Conservation (phyloP, 345 rosid species). For the Pelargonium nanum region DNA sequence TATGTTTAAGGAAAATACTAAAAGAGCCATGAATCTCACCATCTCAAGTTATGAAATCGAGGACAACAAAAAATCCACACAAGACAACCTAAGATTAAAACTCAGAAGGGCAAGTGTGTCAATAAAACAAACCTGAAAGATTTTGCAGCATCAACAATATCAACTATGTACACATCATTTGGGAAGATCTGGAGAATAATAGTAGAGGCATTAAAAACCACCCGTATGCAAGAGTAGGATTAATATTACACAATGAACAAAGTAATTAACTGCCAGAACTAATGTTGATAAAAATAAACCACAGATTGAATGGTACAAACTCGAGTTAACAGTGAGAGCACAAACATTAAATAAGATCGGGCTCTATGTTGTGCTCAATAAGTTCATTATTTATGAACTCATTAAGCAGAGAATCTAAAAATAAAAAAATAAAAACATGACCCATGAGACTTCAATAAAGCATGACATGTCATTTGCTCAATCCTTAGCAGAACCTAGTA, state of each 20-base stretch:
- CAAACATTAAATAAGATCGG: too few species aligned
- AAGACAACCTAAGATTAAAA: background rate
- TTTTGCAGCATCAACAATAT: constrained; percentile 60
- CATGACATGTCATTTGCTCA: background rate
- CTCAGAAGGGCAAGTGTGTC: background rate
- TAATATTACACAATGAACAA: background rate
- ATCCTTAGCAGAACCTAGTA: background rate
- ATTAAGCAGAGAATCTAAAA: background rate
- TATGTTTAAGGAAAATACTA: constrained; percentile 1
- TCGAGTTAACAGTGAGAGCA: too few species aligned
- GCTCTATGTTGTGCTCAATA: background rate
- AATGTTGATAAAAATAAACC: background rate
- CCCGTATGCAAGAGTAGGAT: background rate
- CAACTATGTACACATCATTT: constrained; percentile 53
- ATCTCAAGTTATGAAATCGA: too few species aligned
- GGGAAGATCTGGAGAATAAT: constrained; percentile 63
- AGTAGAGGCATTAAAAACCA: background rate
- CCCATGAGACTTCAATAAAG: background rate
- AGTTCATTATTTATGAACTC: background rate
- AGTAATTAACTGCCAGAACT: background rate
- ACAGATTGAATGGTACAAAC: background rate
- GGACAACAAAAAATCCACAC: background rate
- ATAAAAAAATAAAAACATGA: too few species aligned
- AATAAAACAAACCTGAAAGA: constrained; percentile 53
- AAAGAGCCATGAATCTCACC: background rate